phyloP scores from a whole-genome alignment of 257 asterid species.

The Agastache rugosa region DNA sequence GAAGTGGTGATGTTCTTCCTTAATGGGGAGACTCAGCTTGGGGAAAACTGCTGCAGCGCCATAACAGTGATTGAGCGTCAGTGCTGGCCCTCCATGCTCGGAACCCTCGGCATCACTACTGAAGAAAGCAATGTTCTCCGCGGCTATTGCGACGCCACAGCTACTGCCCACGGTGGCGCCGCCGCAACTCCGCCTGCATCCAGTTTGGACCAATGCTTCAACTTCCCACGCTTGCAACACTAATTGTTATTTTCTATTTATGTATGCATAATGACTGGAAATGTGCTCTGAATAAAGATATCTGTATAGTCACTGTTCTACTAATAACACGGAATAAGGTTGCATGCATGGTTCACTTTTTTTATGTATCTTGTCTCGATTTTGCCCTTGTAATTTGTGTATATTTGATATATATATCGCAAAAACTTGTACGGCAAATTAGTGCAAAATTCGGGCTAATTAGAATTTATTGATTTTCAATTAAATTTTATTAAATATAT shows the following conservation, averaged over 20 bases:
- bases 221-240: slow-evolving; percentile 32
- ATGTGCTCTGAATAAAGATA: too few species aligned
- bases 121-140: slow-evolving; percentile 63
- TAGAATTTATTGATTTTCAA: too few species aligned
- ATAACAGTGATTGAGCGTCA: slow-evolving; percentile 58
- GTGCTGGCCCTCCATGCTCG: slow-evolving; percentile 77
- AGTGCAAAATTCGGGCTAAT: too few species aligned
- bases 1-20: slow-evolving; percentile 71
- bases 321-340: too few species aligned
- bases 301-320: too few species aligned
- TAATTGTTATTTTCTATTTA: not conserved
- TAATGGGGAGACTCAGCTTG: slow-evolving; percentile 69
- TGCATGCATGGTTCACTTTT: too few species aligned
- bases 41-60: slow-evolving; percentile 64
- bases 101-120: slow-evolving; percentile 60
- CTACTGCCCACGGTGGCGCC: not conserved
- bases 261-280: not conserved
- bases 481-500: too few species aligned
- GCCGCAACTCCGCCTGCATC: slow-evolving; percentile 29
- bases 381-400: too few species aligned
- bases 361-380: too few species aligned
- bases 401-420: too few species aligned
- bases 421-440: too few species aligned
- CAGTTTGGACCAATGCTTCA: slow-evolving; percentile 9
- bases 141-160: slow-evolving; percentile 63